Conservation (phyloP, 2,329 filamentous ascomycete species). For the Ceratocystis albifundus region DNA sequence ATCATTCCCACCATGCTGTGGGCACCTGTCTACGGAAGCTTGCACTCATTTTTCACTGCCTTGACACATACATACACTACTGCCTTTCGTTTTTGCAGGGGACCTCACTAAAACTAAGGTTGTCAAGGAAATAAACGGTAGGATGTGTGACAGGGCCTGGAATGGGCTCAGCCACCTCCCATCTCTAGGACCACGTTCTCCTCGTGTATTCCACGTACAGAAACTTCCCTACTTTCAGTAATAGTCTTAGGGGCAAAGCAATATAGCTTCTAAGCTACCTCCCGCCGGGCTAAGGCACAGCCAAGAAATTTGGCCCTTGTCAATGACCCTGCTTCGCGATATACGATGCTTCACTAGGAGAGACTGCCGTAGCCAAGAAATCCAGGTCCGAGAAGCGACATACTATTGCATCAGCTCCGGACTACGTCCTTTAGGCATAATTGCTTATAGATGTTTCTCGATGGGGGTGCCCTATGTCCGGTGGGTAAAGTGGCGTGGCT, state of each 20-base stretch:
- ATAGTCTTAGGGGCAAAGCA: not conserved
- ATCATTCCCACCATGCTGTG: not conserved
- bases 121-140: not conserved
- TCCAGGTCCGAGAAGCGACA: too few species aligned
- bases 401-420: not conserved
- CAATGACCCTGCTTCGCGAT: too few species aligned
- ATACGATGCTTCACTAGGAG: too few species aligned
- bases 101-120: not conserved
- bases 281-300: too few species aligned
- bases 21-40: not conserved
- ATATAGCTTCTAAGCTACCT: too few species aligned
- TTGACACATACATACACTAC: not conserved
- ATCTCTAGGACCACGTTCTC: not conserved
- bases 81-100: not conserved
- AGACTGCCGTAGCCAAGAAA: too few species aligned
- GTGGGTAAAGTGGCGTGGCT: too few species aligned
- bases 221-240: not conserved
- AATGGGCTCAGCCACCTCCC: constrained; percentile 1
- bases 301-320: too few species aligned
- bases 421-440: not conserved
- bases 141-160: not conserved
- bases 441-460: not conserved
- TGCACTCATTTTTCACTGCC: not conserved
- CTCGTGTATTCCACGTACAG: not conserved
- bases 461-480: not conserved